Evolutionary conservation across 1,139 yeast species (phyloP).

Genomic region (Yamadazyma membranifaciens): DNA sequence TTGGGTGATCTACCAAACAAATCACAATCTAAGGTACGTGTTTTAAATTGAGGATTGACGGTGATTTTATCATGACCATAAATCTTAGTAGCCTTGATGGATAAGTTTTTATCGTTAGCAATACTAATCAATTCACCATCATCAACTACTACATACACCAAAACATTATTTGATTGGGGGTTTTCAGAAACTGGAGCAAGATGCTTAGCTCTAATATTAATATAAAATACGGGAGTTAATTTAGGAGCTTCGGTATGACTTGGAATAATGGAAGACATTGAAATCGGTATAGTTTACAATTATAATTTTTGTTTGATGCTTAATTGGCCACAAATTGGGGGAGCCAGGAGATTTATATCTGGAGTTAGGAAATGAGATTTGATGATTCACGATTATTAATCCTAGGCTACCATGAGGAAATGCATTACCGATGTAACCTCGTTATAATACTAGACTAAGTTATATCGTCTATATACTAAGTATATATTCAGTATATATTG

Average conservation of each 20-base stretch:
- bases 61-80: constrained; percentile 50
- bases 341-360: neutral
- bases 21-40: constrained; percentile 47
- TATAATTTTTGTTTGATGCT: neutral
- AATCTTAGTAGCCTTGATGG: constrained; percentile 24
- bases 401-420: too few relatives aligned
- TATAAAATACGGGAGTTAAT: constrained; percentile 30
- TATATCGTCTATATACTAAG: too few relatives aligned
- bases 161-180: neutral
- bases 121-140: constrained; percentile 30
- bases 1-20: constrained; percentile 42
- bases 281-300: neutral
- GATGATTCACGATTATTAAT: neutral
- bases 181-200: constrained; percentile 13
- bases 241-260: neutral
- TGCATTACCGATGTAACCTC: too few relatives aligned
- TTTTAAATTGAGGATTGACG: constrained; percentile 24
- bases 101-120: constrained; percentile 27
- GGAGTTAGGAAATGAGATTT: neutral
- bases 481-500: too few relatives aligned
- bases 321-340: too few relatives aligned
- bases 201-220: constrained; percentile 24
- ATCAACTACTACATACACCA: constrained; percentile 9
- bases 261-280: neutral
- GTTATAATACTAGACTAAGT: too few relatives aligned